phyloP scores from a whole-genome alignment of 75 land plant species.

The Larix kaempferi region DNA sequence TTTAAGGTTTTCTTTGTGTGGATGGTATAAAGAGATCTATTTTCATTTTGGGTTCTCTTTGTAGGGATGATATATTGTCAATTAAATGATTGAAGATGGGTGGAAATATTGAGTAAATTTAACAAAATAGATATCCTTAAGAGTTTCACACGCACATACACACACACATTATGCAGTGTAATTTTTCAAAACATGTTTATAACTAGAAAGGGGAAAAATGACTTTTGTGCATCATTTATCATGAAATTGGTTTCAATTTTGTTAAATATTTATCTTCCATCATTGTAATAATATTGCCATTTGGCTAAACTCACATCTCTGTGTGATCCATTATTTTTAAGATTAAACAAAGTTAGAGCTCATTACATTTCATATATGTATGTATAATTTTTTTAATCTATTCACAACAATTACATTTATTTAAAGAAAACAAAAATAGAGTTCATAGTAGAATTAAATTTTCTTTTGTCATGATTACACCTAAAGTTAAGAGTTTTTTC shows the following conservation, averaged over 20 bases:
- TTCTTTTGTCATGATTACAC: too few relatives aligned
- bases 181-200: neutral
- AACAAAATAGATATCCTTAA: neutral
- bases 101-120: neutral
- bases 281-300: neutral
- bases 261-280: neutral
- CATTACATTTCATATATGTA: neutral
- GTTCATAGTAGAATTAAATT: too few relatives aligned
- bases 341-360: neutral
- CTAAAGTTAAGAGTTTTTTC: neutral
- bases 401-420: neutral
- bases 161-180: neutral
- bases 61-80: too few relatives aligned
- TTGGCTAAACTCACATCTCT: neutral
- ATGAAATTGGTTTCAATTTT: neutral
- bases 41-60: too few relatives aligned
- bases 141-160: too few relatives aligned
- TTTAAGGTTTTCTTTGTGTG: too few relatives aligned
- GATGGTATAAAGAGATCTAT: too few relatives aligned
- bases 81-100: neutral
- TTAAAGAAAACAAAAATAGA: neutral
- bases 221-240: neutral
- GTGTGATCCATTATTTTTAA: neutral
- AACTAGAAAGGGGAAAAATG: neutral
- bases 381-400: neutral